These are phyloP conservation scores for Phytophthora aleatoria DNA, from an alignment of 352 stramenopile species.

Conservation along the genomic window DNA sequence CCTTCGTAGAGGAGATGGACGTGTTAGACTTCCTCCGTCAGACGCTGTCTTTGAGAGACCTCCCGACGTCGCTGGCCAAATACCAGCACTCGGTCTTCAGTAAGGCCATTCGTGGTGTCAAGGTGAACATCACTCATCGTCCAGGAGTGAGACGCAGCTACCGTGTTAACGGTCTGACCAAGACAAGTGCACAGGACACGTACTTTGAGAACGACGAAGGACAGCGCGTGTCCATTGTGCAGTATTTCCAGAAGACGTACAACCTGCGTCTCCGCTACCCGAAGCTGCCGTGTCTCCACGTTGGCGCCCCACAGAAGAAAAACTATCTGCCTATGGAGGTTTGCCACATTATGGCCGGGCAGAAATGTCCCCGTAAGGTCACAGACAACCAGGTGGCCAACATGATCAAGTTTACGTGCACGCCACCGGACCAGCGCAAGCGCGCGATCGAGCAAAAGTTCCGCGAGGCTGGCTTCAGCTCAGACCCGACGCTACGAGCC, in stretches of 20 bases:
- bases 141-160: conserved; percentile 59
- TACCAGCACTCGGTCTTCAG: conserved; percentile 52
- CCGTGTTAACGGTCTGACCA: conserved; percentile 70
- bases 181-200: conserved; percentile 45
- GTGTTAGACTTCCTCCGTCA: conserved; percentile 57
- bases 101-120: conserved; percentile 69
- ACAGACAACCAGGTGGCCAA: conserved; percentile 83
- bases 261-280: conserved; percentile 67
- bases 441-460: conserved; percentile 65
- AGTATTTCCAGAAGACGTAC: conserved; percentile 69
- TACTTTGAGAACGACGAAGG: conserved; percentile 69
- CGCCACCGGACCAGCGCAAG: conserved; percentile 60
- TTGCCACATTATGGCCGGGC: conserved; percentile 68
- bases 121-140: conserved; percentile 70
- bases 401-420: conserved; percentile 80
- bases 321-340: conserved; percentile 88
- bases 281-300: conserved; percentile 76
- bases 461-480: conserved; percentile 56
- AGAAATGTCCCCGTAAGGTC: conserved; percentile 78
- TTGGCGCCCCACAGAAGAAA: conserved; percentile 72
- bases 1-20: conserved; percentile 68
- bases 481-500: conserved; percentile 52
- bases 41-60: conserved; percentile 28
- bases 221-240: conserved; percentile 45
- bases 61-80: conserved; percentile 41